Conservation (phyloP, 805 yeast genomes). For the Cephaloascus fragrans region DNA sequence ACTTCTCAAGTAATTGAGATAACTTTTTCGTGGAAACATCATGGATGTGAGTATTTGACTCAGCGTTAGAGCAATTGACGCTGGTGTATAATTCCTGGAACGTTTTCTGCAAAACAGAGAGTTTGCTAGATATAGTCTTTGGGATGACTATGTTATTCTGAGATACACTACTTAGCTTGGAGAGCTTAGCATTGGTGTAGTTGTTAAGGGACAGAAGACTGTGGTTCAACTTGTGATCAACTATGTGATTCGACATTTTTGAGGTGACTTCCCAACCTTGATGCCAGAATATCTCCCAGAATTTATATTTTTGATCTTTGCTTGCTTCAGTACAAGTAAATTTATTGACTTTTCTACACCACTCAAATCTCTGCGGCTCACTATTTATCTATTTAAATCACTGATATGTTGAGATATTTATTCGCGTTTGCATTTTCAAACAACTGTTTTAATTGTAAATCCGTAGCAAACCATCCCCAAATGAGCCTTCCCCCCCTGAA, state of each 20-base stretch:
- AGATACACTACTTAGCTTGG: background rate
- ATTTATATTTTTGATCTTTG: too few species aligned
- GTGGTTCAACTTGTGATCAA: background rate
- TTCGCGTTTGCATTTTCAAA: too few species aligned
- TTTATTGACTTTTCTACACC: too few species aligned
- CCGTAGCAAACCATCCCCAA: too few species aligned
- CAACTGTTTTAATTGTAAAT: too few species aligned
- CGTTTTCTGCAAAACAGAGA: background rate
- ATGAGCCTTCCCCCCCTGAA: too few species aligned
- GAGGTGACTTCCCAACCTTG: background rate
- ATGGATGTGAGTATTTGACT: slow-evolving; percentile 2
- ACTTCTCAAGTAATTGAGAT: slow-evolving; percentile 3
- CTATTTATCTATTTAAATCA: too few species aligned
- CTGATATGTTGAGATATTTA: too few species aligned
- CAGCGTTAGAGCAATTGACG: background rate
- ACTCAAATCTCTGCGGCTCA: too few species aligned
- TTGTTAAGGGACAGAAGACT: background rate
- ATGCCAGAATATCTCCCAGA: too few species aligned
- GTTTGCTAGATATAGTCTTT: background rate
- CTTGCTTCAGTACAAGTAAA: too few species aligned
- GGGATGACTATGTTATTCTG: background rate
- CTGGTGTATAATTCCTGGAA: background rate
- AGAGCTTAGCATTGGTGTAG: background rate
- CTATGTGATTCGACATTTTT: background rate
- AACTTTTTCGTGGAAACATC: slow-evolving; percentile 4